Base-by-base conservation (phyloP, 2,329 filamentous ascomycete genomes). In the Penicillium sp. region DNA sequence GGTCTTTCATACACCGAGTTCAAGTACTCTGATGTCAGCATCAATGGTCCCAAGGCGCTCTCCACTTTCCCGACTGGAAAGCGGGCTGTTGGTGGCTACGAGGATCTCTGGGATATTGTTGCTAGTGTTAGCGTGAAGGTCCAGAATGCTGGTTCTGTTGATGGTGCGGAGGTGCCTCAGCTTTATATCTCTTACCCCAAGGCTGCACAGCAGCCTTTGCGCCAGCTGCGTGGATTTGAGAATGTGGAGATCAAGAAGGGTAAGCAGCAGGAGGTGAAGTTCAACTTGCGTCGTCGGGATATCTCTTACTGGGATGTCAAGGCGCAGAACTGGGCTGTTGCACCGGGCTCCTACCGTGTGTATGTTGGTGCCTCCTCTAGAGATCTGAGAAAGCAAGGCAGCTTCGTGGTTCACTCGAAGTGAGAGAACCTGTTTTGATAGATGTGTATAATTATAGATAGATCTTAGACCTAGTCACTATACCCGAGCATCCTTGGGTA, bases 111-210 rank as follows among this genome's bases (percentile, higher is more conserved):
- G 50, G 54, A 63, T 29, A 48, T 16, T 9, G 44, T 63, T 5
- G 50, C 38, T 3, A 57, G 44, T 3, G 32, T 63, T 16, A 83
- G 83, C 0, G 86, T 85, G 0, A 84, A 82, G 14, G 81, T 94
- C 58, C 87, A 80, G 60, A 94, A 95, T 79, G 89, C 83, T 3
- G 90, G 90, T 32, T 65, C 72, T 0, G 61, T 84, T 0, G 78
- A 72, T 1, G 88, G 88, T 27, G 88, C 90, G 39, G 88, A 90
- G 67, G 81, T 93, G 1, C 80, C 85, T 0, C 89, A 94, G 78
- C 51, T 67, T 1, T 65, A 67, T 27, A 24, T 67, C 75, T 29
- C 32, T 16, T 56, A 55, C 42, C 64, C 60, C 1, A 48, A 48
- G 21, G 46, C 46, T n/a, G 72, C 70, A 4, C 58, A 70, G 2